Conservation (phyloP, 2,329 filamentous ascomycete genomes). For the Neurospora crassa region DNA sequence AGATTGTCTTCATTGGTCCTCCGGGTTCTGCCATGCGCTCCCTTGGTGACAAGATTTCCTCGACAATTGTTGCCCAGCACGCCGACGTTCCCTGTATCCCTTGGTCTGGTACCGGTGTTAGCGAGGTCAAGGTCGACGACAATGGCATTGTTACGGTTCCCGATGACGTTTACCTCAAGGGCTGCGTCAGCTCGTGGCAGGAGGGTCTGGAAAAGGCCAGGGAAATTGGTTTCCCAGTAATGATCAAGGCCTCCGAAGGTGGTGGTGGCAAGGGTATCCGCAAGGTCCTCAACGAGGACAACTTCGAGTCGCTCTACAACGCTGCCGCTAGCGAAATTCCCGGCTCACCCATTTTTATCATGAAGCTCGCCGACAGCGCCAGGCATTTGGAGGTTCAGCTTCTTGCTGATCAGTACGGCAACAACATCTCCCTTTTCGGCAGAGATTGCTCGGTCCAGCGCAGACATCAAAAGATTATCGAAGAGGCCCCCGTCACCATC, state of each 20-base stretch:
- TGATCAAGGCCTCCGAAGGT: conserved; percentile 99
- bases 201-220: conserved; percentile 81
- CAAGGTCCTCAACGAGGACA: conserved; percentile 78
- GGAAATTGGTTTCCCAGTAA: conserved; percentile 95
- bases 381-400: conserved; percentile 96
- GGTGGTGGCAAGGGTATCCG: conserved; percentile 99
- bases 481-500: conserved; percentile 96
- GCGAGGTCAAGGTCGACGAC: conserved; percentile 67
- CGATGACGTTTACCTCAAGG: conserved; percentile 77
- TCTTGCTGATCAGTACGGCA: conserved; percentile 96
- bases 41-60: conserved; percentile 98
- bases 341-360: conserved; percentile 98
- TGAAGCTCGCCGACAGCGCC: conserved; percentile 96
- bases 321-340: conserved; percentile 96
- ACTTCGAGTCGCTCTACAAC: conserved; percentile 83
- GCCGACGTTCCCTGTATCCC: conserved; percentile 94
- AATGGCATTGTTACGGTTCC: conserved; percentile 86
- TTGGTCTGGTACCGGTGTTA: conserved; percentile 95
- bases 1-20: conserved; percentile 98
- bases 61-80: conserved; percentile 97
- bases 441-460: conserved; percentile 98
- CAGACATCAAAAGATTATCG: conserved; percentile 98
- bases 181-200: conserved; percentile 81
- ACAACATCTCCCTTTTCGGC: conserved; percentile 98
- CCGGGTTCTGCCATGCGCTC: conserved; percentile 98